Base-by-base conservation (phyloP, 305 asterid species). In the Fraxinus nigra region DNA sequence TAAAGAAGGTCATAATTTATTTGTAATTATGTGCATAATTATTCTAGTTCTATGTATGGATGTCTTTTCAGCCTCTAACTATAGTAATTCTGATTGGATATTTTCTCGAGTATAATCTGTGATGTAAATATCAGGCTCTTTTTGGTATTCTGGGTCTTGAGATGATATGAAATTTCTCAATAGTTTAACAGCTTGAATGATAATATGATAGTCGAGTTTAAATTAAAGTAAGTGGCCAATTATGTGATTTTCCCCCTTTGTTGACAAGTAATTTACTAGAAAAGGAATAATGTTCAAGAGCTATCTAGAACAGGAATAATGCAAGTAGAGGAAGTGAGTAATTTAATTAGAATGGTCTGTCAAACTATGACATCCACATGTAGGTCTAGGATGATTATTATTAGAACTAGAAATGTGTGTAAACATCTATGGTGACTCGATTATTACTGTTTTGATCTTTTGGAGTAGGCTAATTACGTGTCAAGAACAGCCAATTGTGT, bases 1-100 rank as follows among this genome's bases (percentile, higher is more conserved):
- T 51, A 92, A 86, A 87, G 90, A 92, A 90, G 98, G 98, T 94
- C 78, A 28, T 35, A 48, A 48, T 74, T 22, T 22, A 32, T 77
- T 77, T 35, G 28, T 77, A 13, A 2, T 76, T 24, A 14, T 40
- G 80, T 30, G 38, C 75, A 67, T 0, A 4, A 67, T 67, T 67
- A 67, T 30, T 67, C 22, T 30, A 67, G 22, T 30, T 67, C 75
- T 67, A 67, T 30, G 75, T 28, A 67, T 30, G 38, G 75, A 30
- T 11, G 9, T 28, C 38, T 67, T 67, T 35, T 67, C 11, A 26
- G 75, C 18, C 37, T 75, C 73, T 79, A 16, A 69, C 43, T 83
- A 46, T 83, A 1, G 79, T 7, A 70, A 72, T 48, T 76, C 77
- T 33, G 43, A 56, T 59, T 72, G 73, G 79, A 40, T 65, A 37